Evolutionary conservation across 2,329 filamentous ascomycete genomes (phyloP).

Genomic region (Thelonectria blattea): DNA sequence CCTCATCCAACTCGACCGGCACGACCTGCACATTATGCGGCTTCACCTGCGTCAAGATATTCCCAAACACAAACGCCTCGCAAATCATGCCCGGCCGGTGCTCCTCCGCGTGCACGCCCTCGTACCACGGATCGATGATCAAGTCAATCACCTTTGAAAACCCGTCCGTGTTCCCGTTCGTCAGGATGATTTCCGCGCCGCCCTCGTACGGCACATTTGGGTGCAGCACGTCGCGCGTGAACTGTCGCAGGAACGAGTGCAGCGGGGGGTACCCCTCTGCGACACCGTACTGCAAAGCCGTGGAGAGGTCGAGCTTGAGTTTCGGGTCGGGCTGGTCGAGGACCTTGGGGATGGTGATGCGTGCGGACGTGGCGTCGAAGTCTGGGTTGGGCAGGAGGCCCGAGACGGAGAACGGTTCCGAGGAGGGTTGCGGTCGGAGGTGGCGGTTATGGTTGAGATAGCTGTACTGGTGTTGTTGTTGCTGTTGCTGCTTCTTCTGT

Average conservation of each 20-base stretch:
- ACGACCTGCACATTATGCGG: conserved; percentile 76
- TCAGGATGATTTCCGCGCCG: conserved; percentile 79
- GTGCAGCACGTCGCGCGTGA: conserved; percentile 77
- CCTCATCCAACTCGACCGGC: conserved; percentile 75
- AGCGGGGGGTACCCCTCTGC: conserved; percentile 82
- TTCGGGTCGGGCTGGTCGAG: conserved; percentile 62
- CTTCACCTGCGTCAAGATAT: conserved; percentile 69
- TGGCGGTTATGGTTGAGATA: neutral
- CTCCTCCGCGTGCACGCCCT: conserved; percentile 68
- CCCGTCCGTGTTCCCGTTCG: conserved; percentile 84
- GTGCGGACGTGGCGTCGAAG: conserved; percentile 50
- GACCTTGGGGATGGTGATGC: conserved; percentile 75
- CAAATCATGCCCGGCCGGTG: conserved; percentile 79
- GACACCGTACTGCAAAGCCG: conserved; percentile 87
- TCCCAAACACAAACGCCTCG: conserved; percentile 84
- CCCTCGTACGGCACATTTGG: conserved; percentile 79
- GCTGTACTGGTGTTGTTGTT: neutral
- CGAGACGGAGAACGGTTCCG: conserved; percentile 1
- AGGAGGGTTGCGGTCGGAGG: neutral
- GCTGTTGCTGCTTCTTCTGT: neutral
- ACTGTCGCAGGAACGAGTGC: conserved; percentile 78
- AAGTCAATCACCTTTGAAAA: conserved; percentile 79
- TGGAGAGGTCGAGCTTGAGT: conserved; percentile 78
- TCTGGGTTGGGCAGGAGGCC: conserved; percentile 27
- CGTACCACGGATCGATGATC: conserved; percentile 77